These are phyloP conservation scores for Helotiales sp. DNA, from an alignment of 2,329 filamentous ascomycete genomes.

Conservation along the genomic window DNA sequence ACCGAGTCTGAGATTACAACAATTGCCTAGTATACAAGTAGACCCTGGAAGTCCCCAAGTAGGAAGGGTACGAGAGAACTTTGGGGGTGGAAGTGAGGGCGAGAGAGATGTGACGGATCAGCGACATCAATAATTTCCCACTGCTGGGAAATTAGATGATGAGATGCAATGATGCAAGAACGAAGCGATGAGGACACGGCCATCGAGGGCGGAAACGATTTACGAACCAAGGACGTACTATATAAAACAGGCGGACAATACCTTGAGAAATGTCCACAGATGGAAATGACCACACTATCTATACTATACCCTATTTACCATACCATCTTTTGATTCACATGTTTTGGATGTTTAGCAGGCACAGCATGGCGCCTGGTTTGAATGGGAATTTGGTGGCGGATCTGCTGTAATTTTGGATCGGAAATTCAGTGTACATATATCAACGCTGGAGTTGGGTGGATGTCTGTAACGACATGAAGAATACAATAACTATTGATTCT, in stretches of 20 bases:
- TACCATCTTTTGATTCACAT: too few species aligned
- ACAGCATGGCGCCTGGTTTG: neutral
- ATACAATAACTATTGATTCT: neutral
- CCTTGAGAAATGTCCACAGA: neutral
- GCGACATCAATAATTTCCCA: neutral
- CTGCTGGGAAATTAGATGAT: too few species aligned
- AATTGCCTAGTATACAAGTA: slow-evolving; percentile 58
- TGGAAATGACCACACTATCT: neutral
- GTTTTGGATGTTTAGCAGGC: neutral
- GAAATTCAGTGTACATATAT: neutral
- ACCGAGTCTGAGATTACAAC: slow-evolving; percentile 51
- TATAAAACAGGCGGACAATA: neutral
- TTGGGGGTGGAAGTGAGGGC: neutral
- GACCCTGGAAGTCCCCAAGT: slow-evolving; percentile 39
- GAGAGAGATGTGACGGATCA: neutral
- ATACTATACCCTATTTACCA: slow-evolving; percentile 1
- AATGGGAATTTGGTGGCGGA: neutral
- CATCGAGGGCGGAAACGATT: neutral
- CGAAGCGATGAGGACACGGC: neutral
- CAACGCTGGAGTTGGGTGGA: neutral
- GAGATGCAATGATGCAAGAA: too few species aligned
- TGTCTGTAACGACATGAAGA: neutral
- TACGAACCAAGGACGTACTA: too few species aligned
- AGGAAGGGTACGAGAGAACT: slow-evolving; percentile 2
- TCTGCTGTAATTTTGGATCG: neutral